Percentiles rank a stretch among this genome's conserved stretches.
Conservation (phyloP, 495 filamentous ascomycete genomes). For the Podospora comata region DNA sequence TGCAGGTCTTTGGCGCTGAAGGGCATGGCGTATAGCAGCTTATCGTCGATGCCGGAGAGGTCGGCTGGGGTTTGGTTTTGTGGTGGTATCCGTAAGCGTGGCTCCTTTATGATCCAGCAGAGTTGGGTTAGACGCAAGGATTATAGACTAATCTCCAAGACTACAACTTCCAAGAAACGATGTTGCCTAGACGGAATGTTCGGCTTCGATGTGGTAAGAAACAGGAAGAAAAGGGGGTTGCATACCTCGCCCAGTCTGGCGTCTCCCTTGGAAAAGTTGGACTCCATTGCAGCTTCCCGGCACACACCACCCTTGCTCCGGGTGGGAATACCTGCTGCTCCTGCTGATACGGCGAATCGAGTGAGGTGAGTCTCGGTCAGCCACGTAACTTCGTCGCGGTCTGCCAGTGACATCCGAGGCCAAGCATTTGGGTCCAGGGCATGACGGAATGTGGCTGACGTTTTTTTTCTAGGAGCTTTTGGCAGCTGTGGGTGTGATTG, state of each 20-base stretch:
- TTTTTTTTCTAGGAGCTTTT: background rate
- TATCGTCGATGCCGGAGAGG: background rate
- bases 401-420: conserved; percentile 4
- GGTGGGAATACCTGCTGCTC: conserved; percentile 1
- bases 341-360: background rate
- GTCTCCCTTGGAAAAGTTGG: conserved; percentile 12
- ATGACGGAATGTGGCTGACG: conserved; percentile 11
- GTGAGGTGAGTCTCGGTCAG: background rate
- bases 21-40: conserved; percentile 42
- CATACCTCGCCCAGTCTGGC: conserved; percentile 2
- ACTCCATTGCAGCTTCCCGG: conserved; percentile 7
- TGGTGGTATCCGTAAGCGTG: conserved; percentile 1
- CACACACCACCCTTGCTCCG: background rate
- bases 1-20: conserved; percentile 53
- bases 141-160: background rate
- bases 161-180: background rate
- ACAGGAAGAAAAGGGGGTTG: background rate
- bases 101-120: background rate
- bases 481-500: background rate
- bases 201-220: background rate
- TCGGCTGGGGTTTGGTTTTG: background rate
- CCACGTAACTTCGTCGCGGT: conserved; percentile 6
- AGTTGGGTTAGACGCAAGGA: background rate
- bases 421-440: conserved; percentile 3
- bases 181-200: background rate